Percentiles rank a stretch among this genome's conserved stretches.
These are phyloP conservation scores for Neurospora pannonica DNA, from an alignment of 495 filamentous ascomycete species.

Conservation along the genomic window DNA sequence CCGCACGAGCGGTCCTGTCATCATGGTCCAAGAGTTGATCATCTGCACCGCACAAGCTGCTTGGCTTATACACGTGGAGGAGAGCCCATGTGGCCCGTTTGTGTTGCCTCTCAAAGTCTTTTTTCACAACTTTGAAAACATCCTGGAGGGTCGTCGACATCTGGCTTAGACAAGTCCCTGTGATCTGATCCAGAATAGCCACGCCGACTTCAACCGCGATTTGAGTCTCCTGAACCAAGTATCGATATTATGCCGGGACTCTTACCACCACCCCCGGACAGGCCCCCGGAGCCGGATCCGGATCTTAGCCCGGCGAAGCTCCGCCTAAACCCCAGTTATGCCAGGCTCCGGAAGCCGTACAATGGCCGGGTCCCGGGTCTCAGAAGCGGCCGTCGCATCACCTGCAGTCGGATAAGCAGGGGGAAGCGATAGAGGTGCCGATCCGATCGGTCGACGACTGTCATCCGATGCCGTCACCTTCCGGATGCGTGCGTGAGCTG, in stretches of 20 bases:
- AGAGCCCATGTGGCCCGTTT: background rate
- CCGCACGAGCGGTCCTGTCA: background rate
- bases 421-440: background rate
- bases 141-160: background rate
- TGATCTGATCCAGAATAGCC: background rate
- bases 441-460: background rate
- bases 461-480: background rate
- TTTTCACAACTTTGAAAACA: background rate
- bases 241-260: background rate
- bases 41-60: background rate
- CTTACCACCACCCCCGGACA: too few species aligned
- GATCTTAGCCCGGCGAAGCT: background rate
- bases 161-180: background rate
- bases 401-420: background rate
- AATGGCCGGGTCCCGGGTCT: background rate
- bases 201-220: background rate
- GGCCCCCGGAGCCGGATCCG: background rate
- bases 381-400: background rate
- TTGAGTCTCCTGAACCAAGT: background rate
- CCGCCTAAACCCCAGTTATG: background rate
- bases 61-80: background rate
- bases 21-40: background rate
- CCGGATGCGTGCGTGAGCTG: background rate
- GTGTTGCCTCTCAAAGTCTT: background rate
- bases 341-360: background rate